Evolutionary conservation across 495 filamentous ascomycete genomes (phyloP).

Genomic region (Parathielavia appendiculata): DNA sequence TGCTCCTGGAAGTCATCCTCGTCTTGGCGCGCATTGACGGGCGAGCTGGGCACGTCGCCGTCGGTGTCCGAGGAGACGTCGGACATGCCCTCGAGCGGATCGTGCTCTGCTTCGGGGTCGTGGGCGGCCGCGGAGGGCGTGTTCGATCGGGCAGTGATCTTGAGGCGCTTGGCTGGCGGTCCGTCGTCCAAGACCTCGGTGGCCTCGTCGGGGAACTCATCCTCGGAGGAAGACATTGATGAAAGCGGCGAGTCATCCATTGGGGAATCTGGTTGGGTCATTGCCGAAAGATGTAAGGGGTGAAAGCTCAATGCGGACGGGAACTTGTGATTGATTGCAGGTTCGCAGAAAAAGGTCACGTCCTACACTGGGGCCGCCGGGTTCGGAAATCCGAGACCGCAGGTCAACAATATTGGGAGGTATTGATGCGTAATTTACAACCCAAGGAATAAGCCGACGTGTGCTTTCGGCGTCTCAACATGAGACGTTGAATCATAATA

Average conservation of each 20-base stretch:
- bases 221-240: conserved; percentile 43
- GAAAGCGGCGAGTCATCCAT: conserved; percentile 36
- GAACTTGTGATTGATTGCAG: neutral
- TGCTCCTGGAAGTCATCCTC: conserved; percentile 86
- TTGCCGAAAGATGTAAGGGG: conserved; percentile 12
- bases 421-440: too few relatives aligned
- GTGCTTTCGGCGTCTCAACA: too few relatives aligned
- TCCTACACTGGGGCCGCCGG: too few relatives aligned
- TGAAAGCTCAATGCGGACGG: neutral
- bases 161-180: conserved; percentile 49
- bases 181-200: conserved; percentile 36
- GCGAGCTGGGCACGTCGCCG: conserved; percentile 72
- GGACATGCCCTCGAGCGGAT: conserved; percentile 39
- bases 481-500: too few relatives aligned
- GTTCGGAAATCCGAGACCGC: too few relatives aligned
- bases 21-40: conserved; percentile 56
- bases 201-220: conserved; percentile 45
- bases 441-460: too few relatives aligned
- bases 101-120: conserved; percentile 38
- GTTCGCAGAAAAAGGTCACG: too few relatives aligned
- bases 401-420: too few relatives aligned
- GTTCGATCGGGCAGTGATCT: conserved; percentile 40
- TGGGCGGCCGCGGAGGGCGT: conserved; percentile 43
- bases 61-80: conserved; percentile 85
- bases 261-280: conserved; percentile 31